Conservation (phyloP, 345 rosid species). For the Cochlearia excelsa region DNA sequence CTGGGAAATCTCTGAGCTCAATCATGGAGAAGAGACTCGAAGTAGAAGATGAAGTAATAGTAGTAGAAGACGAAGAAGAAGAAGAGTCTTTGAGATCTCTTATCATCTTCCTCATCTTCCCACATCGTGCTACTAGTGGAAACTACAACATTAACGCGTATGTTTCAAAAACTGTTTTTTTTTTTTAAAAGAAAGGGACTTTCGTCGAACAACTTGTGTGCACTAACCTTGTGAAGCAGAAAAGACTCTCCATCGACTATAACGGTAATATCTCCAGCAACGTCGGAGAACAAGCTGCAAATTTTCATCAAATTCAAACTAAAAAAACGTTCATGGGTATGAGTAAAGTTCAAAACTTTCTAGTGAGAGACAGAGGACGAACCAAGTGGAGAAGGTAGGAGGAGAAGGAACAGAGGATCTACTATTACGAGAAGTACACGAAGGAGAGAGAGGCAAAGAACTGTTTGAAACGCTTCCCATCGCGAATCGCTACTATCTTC, state of each 20-base stretch:
- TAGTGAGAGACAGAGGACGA: conserved; percentile 1
- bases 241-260: conserved; percentile 74
- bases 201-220: conserved; percentile 6
- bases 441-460: conserved; percentile 13
- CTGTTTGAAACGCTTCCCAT: conserved; percentile 23
- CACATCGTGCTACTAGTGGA: conserved; percentile 80
- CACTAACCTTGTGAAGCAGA: conserved; percentile 76
- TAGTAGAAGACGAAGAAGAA: conserved; percentile 1
- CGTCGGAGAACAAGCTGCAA: conserved; percentile 79
- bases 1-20: conserved; percentile 63
- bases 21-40: conserved; percentile 37
- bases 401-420: conserved; percentile 31
- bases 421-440: conserved; percentile 23
- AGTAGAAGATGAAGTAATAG: conserved; percentile 13
- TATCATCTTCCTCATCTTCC: conserved; percentile 69
- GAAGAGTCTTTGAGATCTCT: conserved; percentile 55
- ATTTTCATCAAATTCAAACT: background rate
- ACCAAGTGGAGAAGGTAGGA: conserved; percentile 57
- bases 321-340: background rate
- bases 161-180: background rate
- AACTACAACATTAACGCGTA: conserved; percentile 42
- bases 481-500: background rate
- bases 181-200: background rate
- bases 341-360: conserved; percentile 10
- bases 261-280: conserved; percentile 80